Conservation (phyloP, 2,329 filamentous ascomycete genomes). For the Stagonosporopsis vannaccii region DNA sequence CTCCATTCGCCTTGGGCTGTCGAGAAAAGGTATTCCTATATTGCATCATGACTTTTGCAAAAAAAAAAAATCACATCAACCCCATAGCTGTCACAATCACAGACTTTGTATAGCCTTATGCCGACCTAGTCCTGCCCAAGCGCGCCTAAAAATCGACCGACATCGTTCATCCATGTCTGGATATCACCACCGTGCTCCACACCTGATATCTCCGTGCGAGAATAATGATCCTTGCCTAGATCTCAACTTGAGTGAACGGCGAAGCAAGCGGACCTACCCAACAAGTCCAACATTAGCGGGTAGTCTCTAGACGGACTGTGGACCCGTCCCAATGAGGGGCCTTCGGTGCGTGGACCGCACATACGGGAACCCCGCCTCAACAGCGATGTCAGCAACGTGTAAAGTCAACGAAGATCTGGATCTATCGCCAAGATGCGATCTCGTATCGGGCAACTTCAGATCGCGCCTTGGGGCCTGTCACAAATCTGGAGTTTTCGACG, state of each 20-base stretch:
- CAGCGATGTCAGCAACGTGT: background rate
- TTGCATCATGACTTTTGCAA: constrained; percentile 2
- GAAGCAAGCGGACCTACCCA: constrained; percentile 3
- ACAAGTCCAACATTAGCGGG: background rate
- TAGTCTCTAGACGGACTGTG: background rate
- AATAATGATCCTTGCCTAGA: background rate
- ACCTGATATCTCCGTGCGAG: constrained; percentile 7
- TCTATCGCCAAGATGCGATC: constrained; percentile 13
- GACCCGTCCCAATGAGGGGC: background rate
- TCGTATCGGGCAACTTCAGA: constrained; percentile 8
- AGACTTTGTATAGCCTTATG: background rate
- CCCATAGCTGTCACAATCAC: background rate
- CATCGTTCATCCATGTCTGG: background rate
- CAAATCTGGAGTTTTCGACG: background rate
- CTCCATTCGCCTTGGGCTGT: too few species aligned
- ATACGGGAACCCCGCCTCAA: background rate
- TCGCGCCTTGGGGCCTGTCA: background rate
- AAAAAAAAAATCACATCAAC: background rate
- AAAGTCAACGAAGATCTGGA: constrained; percentile 1
- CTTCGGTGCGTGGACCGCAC: background rate
- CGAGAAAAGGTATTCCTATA: too few species aligned
- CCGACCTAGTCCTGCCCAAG: constrained; percentile 13
- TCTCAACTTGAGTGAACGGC: background rate
- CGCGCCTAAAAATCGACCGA: constrained; percentile 1
- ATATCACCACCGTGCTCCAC: constrained; percentile 2